Evolutionary conservation across 176 grass and related monocot species (phyloP).

Genomic region (Oropetium thomaeum): DNA sequence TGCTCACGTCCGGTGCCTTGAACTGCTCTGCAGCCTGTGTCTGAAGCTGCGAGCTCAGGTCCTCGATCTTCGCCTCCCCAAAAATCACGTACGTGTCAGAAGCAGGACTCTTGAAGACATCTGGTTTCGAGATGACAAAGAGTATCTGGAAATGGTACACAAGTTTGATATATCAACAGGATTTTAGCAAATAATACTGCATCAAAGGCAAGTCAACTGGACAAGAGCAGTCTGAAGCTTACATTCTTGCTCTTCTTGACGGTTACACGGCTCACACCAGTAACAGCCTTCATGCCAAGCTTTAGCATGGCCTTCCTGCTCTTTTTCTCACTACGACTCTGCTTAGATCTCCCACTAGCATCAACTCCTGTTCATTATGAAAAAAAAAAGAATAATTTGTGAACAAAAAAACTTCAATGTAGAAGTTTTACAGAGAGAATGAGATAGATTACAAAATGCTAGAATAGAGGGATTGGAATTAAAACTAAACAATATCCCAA

Average conservation of each 20-base stretch:
- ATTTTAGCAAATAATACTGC: background rate
- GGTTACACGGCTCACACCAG: conserved; percentile 78
- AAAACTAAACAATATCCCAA: too few species aligned
- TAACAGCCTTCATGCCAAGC: conserved; percentile 74
- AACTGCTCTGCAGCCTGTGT: conserved; percentile 61
- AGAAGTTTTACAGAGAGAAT: background rate
- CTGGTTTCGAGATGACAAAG: conserved; percentile 70
- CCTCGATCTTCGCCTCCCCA: conserved; percentile 67
- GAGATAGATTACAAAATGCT: background rate
- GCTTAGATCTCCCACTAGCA: conserved; percentile 66
- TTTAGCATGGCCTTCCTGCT: conserved; percentile 82
- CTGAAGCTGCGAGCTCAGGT: conserved; percentile 59
- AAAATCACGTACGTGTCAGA: conserved; percentile 81
- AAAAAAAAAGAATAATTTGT: background rate
- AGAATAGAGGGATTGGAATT: background rate
- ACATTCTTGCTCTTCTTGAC: conserved; percentile 85
- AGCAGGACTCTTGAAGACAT: conserved; percentile 70
- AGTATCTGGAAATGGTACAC: conserved; percentile 34
- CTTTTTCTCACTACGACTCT: conserved; percentile 81
- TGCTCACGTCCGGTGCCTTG: conserved; percentile 54
- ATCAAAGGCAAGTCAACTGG: background rate
- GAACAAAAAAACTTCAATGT: background rate
- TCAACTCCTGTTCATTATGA: conserved; percentile 47
- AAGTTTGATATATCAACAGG: background rate
- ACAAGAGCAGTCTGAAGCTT: background rate